A percentile compares a stretch with the other conserved stretches of the same genome.
Evolutionary conservation across 2,329 filamentous ascomycete species (phyloP).

Genomic region (Colletotrichum limetticola): DNA sequence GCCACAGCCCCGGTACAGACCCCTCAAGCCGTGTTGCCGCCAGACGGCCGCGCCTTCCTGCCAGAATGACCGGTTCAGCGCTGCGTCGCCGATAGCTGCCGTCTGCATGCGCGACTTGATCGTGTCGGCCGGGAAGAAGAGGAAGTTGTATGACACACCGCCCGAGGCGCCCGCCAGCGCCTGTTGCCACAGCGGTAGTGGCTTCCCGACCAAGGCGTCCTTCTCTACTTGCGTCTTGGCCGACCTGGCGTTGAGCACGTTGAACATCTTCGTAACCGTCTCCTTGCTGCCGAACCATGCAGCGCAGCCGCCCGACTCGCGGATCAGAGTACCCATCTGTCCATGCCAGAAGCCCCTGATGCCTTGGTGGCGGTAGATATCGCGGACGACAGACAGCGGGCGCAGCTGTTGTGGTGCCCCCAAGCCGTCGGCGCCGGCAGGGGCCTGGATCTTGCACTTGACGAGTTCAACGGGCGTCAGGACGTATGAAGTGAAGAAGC

Average conservation of each 20-base stretch:
- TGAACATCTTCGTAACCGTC: slow-evolving; percentile 78
- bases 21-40: slow-evolving; percentile 82
- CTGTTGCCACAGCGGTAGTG: slow-evolving; percentile 86
- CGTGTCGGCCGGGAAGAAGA: slow-evolving; percentile 97
- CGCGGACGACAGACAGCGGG: slow-evolving; percentile 77
- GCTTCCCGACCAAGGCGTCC: slow-evolving; percentile 55
- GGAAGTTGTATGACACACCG: slow-evolving; percentile 94
- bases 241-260: slow-evolving; percentile 61
- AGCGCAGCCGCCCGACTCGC: slow-evolving; percentile 91
- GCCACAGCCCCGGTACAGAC: slow-evolving; percentile 93
- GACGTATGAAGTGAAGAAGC: slow-evolving; percentile 88
- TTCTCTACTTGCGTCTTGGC: slow-evolving; percentile 52
- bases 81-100: slow-evolving; percentile 70
- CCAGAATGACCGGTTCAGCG: slow-evolving; percentile 74
- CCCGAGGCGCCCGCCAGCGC: slow-evolving; percentile 87
- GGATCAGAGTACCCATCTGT: slow-evolving; percentile 90
- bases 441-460: slow-evolving; percentile 98
- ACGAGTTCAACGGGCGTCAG: slow-evolving; percentile 96
- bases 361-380: slow-evolving; percentile 86
- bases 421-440: slow-evolving; percentile 53
- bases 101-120: slow-evolving; percentile 99
- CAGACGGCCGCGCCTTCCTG: slow-evolving; percentile 80
- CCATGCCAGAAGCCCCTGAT: slow-evolving; percentile 93
- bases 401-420: slow-evolving; percentile 62
- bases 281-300: slow-evolving; percentile 97